Evolutionary conservation across 192 early-diverging fungal genomes (phyloP), one percentile per base, ranked within the genome.

Genomic region (Dimargaris verticillata): DNA sequence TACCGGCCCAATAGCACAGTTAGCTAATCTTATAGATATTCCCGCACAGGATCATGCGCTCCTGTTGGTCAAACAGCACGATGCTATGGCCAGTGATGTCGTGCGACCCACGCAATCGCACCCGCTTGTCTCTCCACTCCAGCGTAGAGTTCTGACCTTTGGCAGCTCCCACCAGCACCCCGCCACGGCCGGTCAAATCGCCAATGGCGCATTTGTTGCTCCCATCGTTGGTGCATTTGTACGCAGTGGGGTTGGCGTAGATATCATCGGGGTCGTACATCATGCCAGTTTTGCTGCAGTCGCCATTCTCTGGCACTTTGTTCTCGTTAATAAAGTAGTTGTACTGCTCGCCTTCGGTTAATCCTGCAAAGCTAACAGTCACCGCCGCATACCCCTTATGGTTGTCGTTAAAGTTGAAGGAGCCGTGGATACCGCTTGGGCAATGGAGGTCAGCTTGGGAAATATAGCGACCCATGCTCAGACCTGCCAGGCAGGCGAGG

Each of bases 321-420:
- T 50, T 20, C 20, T 50, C 17, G 49, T 50, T 50, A 5, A 50
- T 22, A 20, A 50, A 50, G n/a, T 50, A 50, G 49, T n/a, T 50
- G 49, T 50, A 50, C n/a, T 50, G 14, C n/a, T 50, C 49, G 10
- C 49, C n/a, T n/a, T n/a, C n/a, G n/a, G n/a, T n/a, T n/a, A n/a
- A n/a, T n/a, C n/a, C n/a, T n/a, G n/a, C n/a, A 20, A 50, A 50
- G 6, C 5, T 20, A 6, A 50, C n/a, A 5, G 49, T 50, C 18
- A 50, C 49, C 5, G 7, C 49, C 7, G 22, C 49, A 22, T 13
- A 50, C 6, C 49, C 49, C 7, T 50, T 50, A 22, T 50, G 49
- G 5, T 13, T 13, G 49, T 50, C 49, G n/a, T 50, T 22, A 22
- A 50, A 50, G 10, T n/a, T 10, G 49, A 50, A 20, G 13, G 49